Percentiles rank a stretch among this genome's conserved stretches.
phyloP scores from a whole-genome alignment of 495 filamentous ascomycete genomes.

The Gamarada debralockiae region DNA sequence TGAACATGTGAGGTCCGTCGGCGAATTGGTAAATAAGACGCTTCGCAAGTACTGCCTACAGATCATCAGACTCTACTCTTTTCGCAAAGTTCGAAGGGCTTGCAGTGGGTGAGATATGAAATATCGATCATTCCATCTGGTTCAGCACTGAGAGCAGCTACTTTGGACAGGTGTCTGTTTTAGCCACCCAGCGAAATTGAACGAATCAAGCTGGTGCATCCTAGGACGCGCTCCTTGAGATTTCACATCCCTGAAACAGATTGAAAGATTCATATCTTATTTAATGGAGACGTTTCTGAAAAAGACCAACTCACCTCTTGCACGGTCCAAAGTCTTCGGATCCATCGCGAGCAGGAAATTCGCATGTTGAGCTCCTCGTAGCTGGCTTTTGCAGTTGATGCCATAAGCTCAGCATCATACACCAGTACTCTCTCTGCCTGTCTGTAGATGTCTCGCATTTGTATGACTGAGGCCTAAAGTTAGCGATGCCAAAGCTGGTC shows the following conservation, averaged over 20 bases:
- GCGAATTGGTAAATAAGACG: slow-evolving; percentile 22
- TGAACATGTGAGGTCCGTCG: neutral
- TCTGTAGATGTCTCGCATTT: slow-evolving; percentile 26
- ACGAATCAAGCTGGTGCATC: too few relatives aligned
- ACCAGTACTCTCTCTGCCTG: slow-evolving; percentile 26
- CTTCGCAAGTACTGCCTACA: slow-evolving; percentile 25
- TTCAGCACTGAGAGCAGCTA: too few relatives aligned
- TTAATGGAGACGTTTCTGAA: too few relatives aligned
- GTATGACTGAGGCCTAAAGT: slow-evolving; percentile 18
- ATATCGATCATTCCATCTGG: too few relatives aligned
- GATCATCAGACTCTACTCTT: neutral
- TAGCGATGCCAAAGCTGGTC: slow-evolving; percentile 1
- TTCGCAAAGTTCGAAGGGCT: too few relatives aligned
- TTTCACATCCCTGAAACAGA: too few relatives aligned
- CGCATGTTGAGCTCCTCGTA: slow-evolving; percentile 21
- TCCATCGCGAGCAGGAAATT: slow-evolving; percentile 11
- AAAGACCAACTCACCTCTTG: too few relatives aligned
- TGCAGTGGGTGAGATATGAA: too few relatives aligned
- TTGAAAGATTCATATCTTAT: too few relatives aligned
- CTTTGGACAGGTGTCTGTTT: too few relatives aligned
- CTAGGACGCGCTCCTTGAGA: too few relatives aligned
- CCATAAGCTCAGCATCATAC: slow-evolving; percentile 26
- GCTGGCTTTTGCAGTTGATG: neutral
- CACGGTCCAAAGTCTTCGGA: neutral
- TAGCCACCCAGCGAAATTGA: too few relatives aligned